Evolutionary conservation across 1,284 basidiomycete species (phyloP), one percentile per base, ranked within the genome.

Genomic region (Melampsora occidentalis): DNA sequence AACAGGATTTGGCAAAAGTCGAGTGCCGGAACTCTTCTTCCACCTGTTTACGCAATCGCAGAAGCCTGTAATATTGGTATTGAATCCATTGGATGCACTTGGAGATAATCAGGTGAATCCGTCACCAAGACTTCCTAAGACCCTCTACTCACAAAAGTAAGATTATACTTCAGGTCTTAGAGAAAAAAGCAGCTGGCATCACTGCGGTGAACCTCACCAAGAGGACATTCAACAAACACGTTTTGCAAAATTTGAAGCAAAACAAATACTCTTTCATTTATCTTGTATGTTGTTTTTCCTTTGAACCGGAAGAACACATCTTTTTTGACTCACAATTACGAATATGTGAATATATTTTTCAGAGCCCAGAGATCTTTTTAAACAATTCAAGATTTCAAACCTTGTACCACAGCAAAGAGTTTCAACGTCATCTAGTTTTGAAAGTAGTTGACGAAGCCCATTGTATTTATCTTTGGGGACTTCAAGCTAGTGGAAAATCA

Each of bases 41-140:
- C 48, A 28, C 22, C 42, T 69, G 9, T 69, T 51, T 53, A 9
- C 42, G 5, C 16, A 22, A 9, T 33, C 51, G 2, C 22, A 57
- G 16, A 69, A 69, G 18, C 49, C 49, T 5, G 25, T 69, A 3
- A 22, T 69, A 22, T 22, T 69, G 18, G 67, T 69, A 1, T 59
- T 69, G 49, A 69, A 69, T 57, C 67, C 67, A 28, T 39, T 69
- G 16, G 67, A 69, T 57, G 1, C 48, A 20, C 28, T 57, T 14
- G 67, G 67, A 7, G 49, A 69, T 22, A 69, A 69, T 22, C 67
- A 69, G 49, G 67, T 69, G 20, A 69, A 31, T 69, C 20, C n/a
- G 2, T 28, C 20, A 42, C 39, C 39, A 2, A 25, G 14, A 28
- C 0, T 33, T 51, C 20, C 2, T 5, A 48, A 42, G 25, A 25